Conservation (phyloP, 768 basidiomycete species). For the Boletus insuetus region DNA sequence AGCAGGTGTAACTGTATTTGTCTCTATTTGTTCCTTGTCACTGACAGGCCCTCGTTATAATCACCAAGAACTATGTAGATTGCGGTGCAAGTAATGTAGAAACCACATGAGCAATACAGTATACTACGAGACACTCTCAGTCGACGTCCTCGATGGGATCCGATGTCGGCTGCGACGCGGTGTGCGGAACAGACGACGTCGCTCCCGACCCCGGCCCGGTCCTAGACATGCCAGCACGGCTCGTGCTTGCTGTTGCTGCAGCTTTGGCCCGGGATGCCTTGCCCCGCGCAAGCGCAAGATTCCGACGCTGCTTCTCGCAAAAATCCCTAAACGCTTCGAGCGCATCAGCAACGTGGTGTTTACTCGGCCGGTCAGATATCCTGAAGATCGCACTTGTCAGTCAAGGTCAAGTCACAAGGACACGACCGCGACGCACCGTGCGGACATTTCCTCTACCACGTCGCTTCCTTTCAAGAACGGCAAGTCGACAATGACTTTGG, state of each 20-base stretch:
- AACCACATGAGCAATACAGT: constrained; percentile 5
- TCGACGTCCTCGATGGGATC: constrained; percentile 33
- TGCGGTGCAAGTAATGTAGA: constrained; percentile 12
- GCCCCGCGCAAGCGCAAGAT: constrained; percentile 29
- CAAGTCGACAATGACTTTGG: constrained; percentile 49
- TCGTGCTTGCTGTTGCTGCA: not conserved
- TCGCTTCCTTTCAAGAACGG: constrained; percentile 53
- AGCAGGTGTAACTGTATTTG: constrained; percentile 16
- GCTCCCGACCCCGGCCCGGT: constrained; percentile 8
- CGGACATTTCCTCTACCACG: constrained; percentile 54
- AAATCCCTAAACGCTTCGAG: constrained; percentile 48
- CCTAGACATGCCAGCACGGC: not conserved
- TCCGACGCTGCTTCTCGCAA: constrained; percentile 45
- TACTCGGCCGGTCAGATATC: constrained; percentile 53
- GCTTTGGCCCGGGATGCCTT: constrained; percentile 11
- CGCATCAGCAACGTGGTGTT: constrained; percentile 49
- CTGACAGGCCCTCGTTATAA: not conserved
- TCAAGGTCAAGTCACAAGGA: not conserved
- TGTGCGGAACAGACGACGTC: constrained; percentile 8
- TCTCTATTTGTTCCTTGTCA: not conserved
- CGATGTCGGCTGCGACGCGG: not conserved
- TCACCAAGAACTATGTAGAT: constrained; percentile 4
- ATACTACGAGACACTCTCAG: constrained; percentile 10
- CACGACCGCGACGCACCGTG: constrained; percentile 38
- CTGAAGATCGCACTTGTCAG: constrained; percentile 28